A percentile compares a stretch with the other conserved stretches of the same genome.
phyloP scores from a whole-genome alignment of 305 asterid genomes.

The Fraxinus angustifolia region DNA sequence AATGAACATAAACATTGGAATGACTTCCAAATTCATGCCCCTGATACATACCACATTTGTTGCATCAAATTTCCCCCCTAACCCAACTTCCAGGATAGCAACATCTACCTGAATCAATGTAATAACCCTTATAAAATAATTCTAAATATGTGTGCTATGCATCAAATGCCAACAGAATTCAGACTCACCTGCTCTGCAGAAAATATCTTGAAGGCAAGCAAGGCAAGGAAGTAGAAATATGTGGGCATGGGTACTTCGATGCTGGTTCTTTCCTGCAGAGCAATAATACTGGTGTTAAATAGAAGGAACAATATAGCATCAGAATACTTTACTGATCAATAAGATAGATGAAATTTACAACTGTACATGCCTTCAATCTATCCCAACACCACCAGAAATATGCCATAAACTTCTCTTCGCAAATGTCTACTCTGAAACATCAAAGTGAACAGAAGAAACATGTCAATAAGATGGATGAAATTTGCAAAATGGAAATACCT shows the following conservation, averaged over 20 bases:
- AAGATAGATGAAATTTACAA: not conserved
- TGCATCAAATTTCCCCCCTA: slow-evolving; percentile 88
- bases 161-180: slow-evolving; percentile 6
- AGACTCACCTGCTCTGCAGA: slow-evolving; percentile 75
- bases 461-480: slow-evolving; percentile 16
- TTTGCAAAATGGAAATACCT: slow-evolving; percentile 17
- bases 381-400: slow-evolving; percentile 98
- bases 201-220: slow-evolving; percentile 94
- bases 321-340: not conserved
- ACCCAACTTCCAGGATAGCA: slow-evolving; percentile 84
- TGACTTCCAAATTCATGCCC: slow-evolving; percentile 11
- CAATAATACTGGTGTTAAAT: slow-evolving; percentile 17
- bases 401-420: slow-evolving; percentile 83
- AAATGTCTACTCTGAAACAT: slow-evolving; percentile 60
- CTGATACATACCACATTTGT: slow-evolving; percentile 76
- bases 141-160: not conserved
- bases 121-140: not conserved
- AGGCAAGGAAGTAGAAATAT: slow-evolving; percentile 87
- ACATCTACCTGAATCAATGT: slow-evolving; percentile 67
- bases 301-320: slow-evolving; percentile 19
- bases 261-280: slow-evolving; percentile 51
- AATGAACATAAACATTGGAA: slow-evolving; percentile 1
- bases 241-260: slow-evolving; percentile 89
- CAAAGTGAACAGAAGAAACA: slow-evolving; percentile 18
- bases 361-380: slow-evolving; percentile 66